These are phyloP conservation scores for Nothophytophthora sp. DNA, from an alignment of 352 stramenopile genomes.

Conservation along the genomic window DNA sequence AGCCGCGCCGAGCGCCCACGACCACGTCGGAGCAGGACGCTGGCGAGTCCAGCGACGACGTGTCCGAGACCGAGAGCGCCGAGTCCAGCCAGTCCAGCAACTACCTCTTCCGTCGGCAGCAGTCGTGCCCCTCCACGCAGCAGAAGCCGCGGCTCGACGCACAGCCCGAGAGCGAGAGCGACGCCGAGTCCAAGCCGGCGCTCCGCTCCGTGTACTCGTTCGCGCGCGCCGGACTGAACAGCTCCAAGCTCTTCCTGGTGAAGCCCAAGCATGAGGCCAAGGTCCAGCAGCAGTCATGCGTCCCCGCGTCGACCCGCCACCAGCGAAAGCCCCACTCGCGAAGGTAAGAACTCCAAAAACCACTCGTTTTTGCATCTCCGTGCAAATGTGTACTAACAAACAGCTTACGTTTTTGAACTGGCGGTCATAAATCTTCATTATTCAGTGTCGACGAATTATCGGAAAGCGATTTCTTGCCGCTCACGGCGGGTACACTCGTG, in stretches of 20 bases:
- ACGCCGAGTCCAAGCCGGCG: slow-evolving; percentile 15
- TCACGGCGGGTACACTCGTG: slow-evolving; percentile 44
- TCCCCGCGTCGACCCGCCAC: too few relatives aligned
- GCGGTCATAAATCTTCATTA: too few relatives aligned
- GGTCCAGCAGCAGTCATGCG: slow-evolving; percentile 4
- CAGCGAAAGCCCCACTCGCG: slow-evolving; percentile 30
- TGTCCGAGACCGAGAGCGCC: slow-evolving; percentile 64
- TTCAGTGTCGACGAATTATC: slow-evolving; percentile 45
- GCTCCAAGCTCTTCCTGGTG: slow-evolving; percentile 53
- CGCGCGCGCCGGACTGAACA: slow-evolving; percentile 43
- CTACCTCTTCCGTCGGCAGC: slow-evolving; percentile 16
- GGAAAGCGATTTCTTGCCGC: slow-evolving; percentile 41
- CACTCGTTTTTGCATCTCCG: not conserved
- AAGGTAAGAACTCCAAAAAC: too few relatives aligned
- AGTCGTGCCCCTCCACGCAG: slow-evolving; percentile 27
- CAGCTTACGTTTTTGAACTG: too few relatives aligned
- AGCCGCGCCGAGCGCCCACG: slow-evolving; percentile 30
- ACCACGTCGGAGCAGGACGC: slow-evolving; percentile 45
- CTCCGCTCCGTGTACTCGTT: slow-evolving; percentile 56
- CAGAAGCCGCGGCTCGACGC: slow-evolving; percentile 18
- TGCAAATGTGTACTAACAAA: too few relatives aligned
- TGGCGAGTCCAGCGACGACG: slow-evolving; percentile 38
- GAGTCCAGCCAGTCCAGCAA: slow-evolving; percentile 28
- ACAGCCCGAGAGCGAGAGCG: slow-evolving; percentile 28
- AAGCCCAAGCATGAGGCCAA: slow-evolving; percentile 21